Evolutionary conservation across 108 stramenopile genomes (phyloP).

Genomic region (Parmales sp.): DNA sequence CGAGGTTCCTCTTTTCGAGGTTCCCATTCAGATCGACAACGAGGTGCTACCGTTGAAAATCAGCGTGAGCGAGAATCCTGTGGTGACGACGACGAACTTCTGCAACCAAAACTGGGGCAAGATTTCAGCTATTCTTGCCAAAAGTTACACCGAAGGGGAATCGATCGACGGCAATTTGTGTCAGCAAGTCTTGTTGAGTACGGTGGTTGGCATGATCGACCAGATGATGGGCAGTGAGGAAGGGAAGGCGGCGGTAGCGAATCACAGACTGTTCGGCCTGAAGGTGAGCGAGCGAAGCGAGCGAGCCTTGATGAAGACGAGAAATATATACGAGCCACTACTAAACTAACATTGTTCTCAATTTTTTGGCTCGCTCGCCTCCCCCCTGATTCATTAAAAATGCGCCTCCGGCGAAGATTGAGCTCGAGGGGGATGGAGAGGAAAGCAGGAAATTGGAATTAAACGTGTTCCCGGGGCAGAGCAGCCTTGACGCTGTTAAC

Average conservation of each 20-base stretch:
- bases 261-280: neutral
- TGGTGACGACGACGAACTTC: neutral
- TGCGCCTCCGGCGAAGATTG: too few relatives aligned
- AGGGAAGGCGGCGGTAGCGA: neutral
- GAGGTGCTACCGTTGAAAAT: neutral
- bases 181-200: neutral
- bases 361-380: too few relatives aligned
- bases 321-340: too few relatives aligned
- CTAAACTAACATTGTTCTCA: too few relatives aligned
- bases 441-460: neutral
- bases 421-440: neutral
- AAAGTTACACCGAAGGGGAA: neutral
- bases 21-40: neutral
- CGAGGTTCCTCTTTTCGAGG: neutral
- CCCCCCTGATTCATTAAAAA: too few relatives aligned
- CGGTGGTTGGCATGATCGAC: neutral
- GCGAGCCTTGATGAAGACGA: too few relatives aligned
- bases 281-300: too few relatives aligned
- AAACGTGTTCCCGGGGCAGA: slow-evolving; percentile 5
- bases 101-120: neutral
- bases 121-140: neutral
- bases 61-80: neutral
- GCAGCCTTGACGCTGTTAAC: neutral
- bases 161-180: neutral
- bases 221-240: neutral